Evolutionary conservation across 2,329 filamentous ascomycete species (phyloP).

Genomic region (Aphanoascus verrucosus): DNA sequence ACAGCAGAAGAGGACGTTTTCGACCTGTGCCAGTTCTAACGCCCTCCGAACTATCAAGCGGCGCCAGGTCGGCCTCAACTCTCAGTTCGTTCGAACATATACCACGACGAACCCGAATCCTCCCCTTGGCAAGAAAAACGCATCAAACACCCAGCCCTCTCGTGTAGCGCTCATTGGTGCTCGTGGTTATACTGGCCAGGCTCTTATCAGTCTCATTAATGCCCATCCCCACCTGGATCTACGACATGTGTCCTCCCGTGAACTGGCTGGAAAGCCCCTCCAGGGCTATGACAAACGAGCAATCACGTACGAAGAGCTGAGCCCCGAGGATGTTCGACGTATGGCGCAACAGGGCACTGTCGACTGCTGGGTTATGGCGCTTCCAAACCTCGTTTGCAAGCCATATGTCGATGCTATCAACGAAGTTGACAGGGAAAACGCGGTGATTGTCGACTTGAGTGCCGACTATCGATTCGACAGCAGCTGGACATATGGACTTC

Average conservation of each 20-base stretch:
- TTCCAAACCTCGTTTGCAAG: slow-evolving; percentile 90
- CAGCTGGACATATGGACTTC: slow-evolving; percentile 80
- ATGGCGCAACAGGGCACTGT: slow-evolving; percentile 78
- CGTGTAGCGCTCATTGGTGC: slow-evolving; percentile 82
- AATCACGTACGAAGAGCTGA: slow-evolving; percentile 84
- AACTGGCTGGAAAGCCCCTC: slow-evolving; percentile 75
- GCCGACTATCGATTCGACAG: slow-evolving; percentile 88
- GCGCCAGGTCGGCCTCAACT: slow-evolving; percentile 22
- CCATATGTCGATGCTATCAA: slow-evolving; percentile 86
- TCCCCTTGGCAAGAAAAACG: slow-evolving; percentile 78
- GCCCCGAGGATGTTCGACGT: slow-evolving; percentile 70
- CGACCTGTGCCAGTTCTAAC: slow-evolving; percentile 41
- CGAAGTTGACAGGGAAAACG: slow-evolving; percentile 54
- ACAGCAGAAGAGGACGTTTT: slow-evolving; percentile 58
- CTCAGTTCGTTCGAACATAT: slow-evolving; percentile 31
- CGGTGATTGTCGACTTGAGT: slow-evolving; percentile 85
- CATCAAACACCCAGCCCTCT: slow-evolving; percentile 65
- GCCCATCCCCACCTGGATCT: slow-evolving; percentile 83
- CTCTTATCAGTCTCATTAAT: slow-evolving; percentile 77
- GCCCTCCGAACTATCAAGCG: slow-evolving; percentile 26
- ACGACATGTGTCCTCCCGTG: slow-evolving; percentile 82
- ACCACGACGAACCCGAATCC: slow-evolving; percentile 58
- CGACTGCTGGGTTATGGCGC: slow-evolving; percentile 95
- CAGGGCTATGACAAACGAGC: slow-evolving; percentile 84
- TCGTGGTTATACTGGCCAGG: slow-evolving; percentile 87